Base-by-base conservation (phyloP, 805 yeast species). In the Yarrowia osloensis region DNA sequence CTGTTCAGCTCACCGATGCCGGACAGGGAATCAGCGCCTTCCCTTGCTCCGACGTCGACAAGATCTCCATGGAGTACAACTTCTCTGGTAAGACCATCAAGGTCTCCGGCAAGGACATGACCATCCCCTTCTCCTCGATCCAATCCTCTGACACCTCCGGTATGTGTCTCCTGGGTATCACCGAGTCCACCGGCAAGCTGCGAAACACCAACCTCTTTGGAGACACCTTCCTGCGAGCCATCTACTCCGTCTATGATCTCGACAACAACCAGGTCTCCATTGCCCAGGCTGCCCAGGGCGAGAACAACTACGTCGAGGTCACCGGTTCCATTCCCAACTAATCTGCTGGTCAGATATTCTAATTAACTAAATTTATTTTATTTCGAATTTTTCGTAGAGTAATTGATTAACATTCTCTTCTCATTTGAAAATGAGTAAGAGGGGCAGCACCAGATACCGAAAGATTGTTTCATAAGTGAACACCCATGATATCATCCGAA, bases 241-340 rank as follows among this genome's bases (percentile, higher is more conserved):
- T 86, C 6, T 88, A 88, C 73, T 80, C 85, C 29, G 89, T 87
- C n/a, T 86, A 82, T 74, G 88, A 88, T 72, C 77, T 87, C 59
- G 89, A 86, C 29, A 81, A 80, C 68, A 75, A 75, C 59, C 77
- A 81, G 70, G 77, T 86, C 37, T 84, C 88, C 1, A 70, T 88
- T 67, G 90, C 87, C 13, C 84, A 81, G 71, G 82, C 82, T 19
- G 69, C 69, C 47, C 3, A 8, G 8, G 66, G 66, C 31, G 49
- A n/a, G 15, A 28, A 39, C 46, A 26, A 57, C 11, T 57, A 40
- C 49, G 49, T 40, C 21, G 49, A 26, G 37, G 28, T 57, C 49
- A 37, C 44, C n/a, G 46, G 47, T 3, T 22, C 22, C 15, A 22
- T 55, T 13, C 19, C 42, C 11, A 55, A 55, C 33, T 52, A 35